Percentiles rank a stretch among this genome's conserved stretches.
phyloP scores from a whole-genome alignment of 108 stramenopile genomes.

The Pseudonitzschia multiseries region DNA sequence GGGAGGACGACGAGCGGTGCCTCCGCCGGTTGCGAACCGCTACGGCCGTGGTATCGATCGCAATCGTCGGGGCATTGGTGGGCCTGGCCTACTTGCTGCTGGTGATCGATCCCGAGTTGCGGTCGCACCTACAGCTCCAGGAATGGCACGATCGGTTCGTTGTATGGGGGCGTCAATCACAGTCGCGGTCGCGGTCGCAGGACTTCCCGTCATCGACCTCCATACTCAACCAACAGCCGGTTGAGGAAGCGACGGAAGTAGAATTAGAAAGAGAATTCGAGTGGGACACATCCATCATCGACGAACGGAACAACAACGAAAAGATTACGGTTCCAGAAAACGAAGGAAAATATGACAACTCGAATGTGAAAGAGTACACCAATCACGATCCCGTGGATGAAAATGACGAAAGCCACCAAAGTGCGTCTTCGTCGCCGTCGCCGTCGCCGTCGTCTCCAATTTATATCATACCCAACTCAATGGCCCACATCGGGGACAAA shows the following conservation, averaged over 20 bases:
- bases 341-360: not conserved
- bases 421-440: not conserved
- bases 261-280: not conserved
- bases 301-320: not conserved
- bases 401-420: too few relatives aligned
- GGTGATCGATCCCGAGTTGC: not conserved
- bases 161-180: not conserved
- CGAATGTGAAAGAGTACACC: too few relatives aligned
- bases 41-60: not conserved
- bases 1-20: not conserved
- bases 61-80: not conserved
- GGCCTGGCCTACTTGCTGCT: not conserved
- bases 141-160: not conserved
- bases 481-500: constrained; percentile 62
- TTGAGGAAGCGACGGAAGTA: too few relatives aligned
- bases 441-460: constrained; percentile 16
- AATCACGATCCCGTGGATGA: too few relatives aligned
- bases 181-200: too few relatives aligned
- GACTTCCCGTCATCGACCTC: too few relatives aligned
- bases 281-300: not conserved
- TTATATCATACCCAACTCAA: constrained; percentile 59
- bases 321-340: not conserved
- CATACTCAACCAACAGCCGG: too few relatives aligned
- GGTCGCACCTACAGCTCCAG: not conserved
- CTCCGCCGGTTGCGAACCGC: not conserved